Conservation (phyloP, 2,329 filamentous ascomycete genomes). For the Cladosporium halotolerans region DNA sequence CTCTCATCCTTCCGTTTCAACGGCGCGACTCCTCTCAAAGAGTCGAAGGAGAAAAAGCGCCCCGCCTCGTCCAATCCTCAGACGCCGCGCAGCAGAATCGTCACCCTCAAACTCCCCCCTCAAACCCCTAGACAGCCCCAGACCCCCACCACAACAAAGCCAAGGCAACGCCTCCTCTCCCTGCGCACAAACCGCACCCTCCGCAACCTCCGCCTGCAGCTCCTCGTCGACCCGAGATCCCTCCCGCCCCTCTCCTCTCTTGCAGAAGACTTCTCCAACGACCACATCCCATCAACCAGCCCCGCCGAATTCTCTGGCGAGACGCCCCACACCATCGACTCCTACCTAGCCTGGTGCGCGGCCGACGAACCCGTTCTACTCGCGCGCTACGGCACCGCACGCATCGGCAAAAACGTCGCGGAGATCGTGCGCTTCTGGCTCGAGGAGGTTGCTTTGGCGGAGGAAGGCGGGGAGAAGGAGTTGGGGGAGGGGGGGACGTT, state of each 20-base stretch:
- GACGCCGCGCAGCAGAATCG: not conserved
- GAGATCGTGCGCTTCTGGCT: not conserved
- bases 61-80: no score
- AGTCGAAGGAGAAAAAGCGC: not conserved
- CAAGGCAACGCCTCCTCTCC: not conserved
- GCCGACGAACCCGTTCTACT: not conserved
- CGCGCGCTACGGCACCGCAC: not conserved
- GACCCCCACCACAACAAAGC: not conserved
- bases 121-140: not conserved
- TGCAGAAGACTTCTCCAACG: not conserved
- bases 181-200: not conserved
- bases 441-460: not conserved
- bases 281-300: not conserved
- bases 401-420: not conserved
- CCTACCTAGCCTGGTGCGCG: not conserved
- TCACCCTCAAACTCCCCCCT: not conserved
- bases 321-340: not conserved
- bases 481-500: not conserved
- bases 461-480: not conserved
- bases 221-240: not conserved
- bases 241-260: not conserved
- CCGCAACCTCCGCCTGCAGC: not conserved
- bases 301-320: not conserved
- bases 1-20: no score
- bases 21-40: not conserved